phyloP scores from a whole-genome alignment of 1,284 basidiomycete species.

The Athelia sp. region DNA sequence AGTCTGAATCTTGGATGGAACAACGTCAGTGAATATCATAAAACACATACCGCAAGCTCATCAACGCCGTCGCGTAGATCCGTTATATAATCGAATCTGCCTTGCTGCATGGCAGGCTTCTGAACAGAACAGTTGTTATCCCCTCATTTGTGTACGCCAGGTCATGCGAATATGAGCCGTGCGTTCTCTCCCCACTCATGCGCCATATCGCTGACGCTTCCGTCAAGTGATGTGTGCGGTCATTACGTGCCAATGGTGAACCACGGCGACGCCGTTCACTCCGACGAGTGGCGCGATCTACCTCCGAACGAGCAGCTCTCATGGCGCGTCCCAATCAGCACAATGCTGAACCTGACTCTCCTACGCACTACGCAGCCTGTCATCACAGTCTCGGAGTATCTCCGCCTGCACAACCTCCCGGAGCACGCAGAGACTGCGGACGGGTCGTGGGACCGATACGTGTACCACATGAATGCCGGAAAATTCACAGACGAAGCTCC shows the following conservation, averaged over 20 bases:
- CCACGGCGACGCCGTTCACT: slow-evolving; percentile 28
- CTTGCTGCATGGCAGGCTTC: slow-evolving; percentile 28
- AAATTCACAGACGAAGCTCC: slow-evolving; percentile 4
- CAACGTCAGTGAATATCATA: slow-evolving; percentile 9
- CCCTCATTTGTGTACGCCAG: slow-evolving; percentile 37
- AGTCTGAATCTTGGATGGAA: slow-evolving; percentile 9
- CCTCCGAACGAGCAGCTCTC: slow-evolving; percentile 31
- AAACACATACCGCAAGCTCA: neutral
- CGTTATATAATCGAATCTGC: slow-evolving; percentile 35
- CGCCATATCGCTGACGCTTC: slow-evolving; percentile 3
- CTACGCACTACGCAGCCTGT: slow-evolving; percentile 29
- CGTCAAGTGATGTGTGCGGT: slow-evolving; percentile 20
- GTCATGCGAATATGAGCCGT: slow-evolving; percentile 30
- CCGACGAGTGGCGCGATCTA: slow-evolving; percentile 26
- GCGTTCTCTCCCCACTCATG: slow-evolving; percentile 6
- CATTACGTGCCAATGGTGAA: slow-evolving; percentile 31
- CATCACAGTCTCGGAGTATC: slow-evolving; percentile 30
- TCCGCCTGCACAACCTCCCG: slow-evolving; percentile 27
- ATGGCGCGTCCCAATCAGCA: slow-evolving; percentile 26
- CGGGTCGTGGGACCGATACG: slow-evolving; percentile 30
- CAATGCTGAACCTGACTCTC: slow-evolving; percentile 35
- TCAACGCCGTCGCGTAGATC: slow-evolving; percentile 20
- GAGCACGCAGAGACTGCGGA: slow-evolving; percentile 23
- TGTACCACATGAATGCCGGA: slow-evolving; percentile 14
- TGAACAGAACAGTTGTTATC: slow-evolving; percentile 31